Evolutionary conservation across 768 basidiomycete genomes (phyloP).

Genomic region (Tulasnella sp.): DNA sequence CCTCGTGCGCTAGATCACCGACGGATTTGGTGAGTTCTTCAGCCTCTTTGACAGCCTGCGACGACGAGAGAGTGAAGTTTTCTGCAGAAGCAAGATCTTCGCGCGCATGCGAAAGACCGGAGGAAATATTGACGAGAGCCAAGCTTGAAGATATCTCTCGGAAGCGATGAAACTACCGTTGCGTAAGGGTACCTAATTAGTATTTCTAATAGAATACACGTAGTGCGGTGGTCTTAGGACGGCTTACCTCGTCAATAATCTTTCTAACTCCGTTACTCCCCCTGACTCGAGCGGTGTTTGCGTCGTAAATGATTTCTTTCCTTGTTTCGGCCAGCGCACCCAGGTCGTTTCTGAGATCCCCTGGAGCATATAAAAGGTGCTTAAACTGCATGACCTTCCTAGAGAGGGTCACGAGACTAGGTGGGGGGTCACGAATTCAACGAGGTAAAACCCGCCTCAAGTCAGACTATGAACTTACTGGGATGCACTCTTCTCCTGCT

Average conservation of each 20-base stretch:
- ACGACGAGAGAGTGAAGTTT: background rate
- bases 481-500: background rate
- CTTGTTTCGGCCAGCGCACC: background rate
- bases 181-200: background rate
- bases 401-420: conserved; percentile 3
- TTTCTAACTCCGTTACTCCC: conserved; percentile 1
- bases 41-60: conserved; percentile 3
- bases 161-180: background rate
- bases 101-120: background rate
- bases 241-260: conserved; percentile 6
- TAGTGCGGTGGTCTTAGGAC: background rate
- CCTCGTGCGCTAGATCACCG: background rate
- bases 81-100: background rate
- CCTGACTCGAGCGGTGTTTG: conserved; percentile 8
- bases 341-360: conserved; percentile 4
- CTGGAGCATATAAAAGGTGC: background rate
- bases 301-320: conserved; percentile 3
- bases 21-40: background rate
- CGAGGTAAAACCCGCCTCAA: background rate
- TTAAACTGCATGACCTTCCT: conserved; percentile 10
- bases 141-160: background rate
- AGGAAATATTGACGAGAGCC: background rate
- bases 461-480: background rate
- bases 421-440: background rate
- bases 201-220: background rate